Evolutionary conservation across 345 rosid species (phyloP).

Genomic region (Eucalyptus tenuipes): DNA sequence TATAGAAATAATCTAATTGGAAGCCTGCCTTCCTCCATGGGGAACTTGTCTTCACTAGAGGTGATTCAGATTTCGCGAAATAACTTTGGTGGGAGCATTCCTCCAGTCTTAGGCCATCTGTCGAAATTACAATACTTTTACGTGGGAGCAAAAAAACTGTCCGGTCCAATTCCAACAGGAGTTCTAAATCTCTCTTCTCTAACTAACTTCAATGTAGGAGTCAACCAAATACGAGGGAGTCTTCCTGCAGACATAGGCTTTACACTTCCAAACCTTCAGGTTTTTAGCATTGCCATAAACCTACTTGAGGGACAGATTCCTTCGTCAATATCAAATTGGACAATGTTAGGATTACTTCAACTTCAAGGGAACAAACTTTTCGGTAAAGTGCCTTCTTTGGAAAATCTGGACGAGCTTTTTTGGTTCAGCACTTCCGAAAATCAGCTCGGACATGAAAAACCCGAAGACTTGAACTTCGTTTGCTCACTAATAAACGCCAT

Average conservation of each 20-base stretch:
- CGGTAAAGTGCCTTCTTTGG: neutral
- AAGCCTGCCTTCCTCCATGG: too few relatives aligned
- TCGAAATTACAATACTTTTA: neutral
- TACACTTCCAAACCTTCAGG: too few relatives aligned
- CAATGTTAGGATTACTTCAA: accelerated
- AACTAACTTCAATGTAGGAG: accelerated
- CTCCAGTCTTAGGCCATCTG: neutral
- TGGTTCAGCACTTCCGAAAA: too few relatives aligned
- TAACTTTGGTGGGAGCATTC: neutral
- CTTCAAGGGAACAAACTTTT: accelerated
- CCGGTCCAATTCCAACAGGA: too few relatives aligned
- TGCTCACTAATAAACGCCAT: neutral
- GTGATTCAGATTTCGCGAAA: accelerated
- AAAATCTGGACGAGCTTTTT: too few relatives aligned
- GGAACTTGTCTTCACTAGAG: too few relatives aligned
- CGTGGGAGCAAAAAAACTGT: accelerated
- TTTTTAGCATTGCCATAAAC: accelerated
- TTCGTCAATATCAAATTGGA: neutral
- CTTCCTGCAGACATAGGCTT: too few relatives aligned
- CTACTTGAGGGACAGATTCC: neutral
- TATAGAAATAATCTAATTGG: neutral
- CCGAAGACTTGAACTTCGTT: neutral
- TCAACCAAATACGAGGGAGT: neutral
- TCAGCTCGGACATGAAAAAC: too few relatives aligned
- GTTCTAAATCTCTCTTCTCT: too few relatives aligned